A percentile compares a stretch with the other conserved stretches of the same genome.
Conservation (phyloP, 225 moss, liverwort and hornwort genomes). For the Polytrichum commune region DNA sequence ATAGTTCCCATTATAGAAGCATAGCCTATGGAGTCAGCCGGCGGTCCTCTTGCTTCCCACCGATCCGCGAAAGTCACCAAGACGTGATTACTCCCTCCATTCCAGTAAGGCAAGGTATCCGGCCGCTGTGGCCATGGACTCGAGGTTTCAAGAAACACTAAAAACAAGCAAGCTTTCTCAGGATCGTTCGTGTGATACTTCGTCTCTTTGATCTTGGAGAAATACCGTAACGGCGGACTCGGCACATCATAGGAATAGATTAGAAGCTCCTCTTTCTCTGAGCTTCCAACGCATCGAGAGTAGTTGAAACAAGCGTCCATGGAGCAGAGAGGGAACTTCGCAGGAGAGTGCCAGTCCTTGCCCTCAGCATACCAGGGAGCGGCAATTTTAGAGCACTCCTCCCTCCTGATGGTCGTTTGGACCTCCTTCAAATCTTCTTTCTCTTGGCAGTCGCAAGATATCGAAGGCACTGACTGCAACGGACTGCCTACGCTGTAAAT, state of each 20-base stretch:
- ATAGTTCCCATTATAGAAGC: conserved; percentile 43
- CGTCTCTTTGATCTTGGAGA: conserved; percentile 49
- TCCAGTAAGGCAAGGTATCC: conserved; percentile 28
- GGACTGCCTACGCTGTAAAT: not conserved
- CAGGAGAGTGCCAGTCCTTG: conserved; percentile 66
- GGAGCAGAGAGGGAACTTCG: conserved; percentile 59
- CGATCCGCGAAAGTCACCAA: conserved; percentile 42
- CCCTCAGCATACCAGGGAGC: conserved; percentile 60
- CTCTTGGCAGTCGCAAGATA: conserved; percentile 2
- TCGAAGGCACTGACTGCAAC: not conserved
- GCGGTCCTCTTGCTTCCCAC: conserved; percentile 24
- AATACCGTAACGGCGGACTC: conserved; percentile 43
- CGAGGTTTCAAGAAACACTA: conserved; percentile 27
- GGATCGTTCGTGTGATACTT: conserved; percentile 43
- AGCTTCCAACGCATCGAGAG: conserved; percentile 51
- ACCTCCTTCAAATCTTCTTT: conserved; percentile 4
- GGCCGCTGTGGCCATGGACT: conserved; percentile 10
- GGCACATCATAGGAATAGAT: conserved; percentile 65
- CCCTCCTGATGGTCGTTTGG: conserved; percentile 12
- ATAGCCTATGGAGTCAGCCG: conserved; percentile 28
- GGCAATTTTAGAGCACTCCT: conserved; percentile 9
- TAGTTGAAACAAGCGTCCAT: conserved; percentile 84
- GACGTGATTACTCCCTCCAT: conserved; percentile 37
- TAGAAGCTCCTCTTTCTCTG: conserved; percentile 47
- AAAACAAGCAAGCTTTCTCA: conserved; percentile 41